These are phyloP conservation scores for Rubia peregrina DNA, from an alignment of 305 asterid species.

Conservation along the genomic window DNA sequence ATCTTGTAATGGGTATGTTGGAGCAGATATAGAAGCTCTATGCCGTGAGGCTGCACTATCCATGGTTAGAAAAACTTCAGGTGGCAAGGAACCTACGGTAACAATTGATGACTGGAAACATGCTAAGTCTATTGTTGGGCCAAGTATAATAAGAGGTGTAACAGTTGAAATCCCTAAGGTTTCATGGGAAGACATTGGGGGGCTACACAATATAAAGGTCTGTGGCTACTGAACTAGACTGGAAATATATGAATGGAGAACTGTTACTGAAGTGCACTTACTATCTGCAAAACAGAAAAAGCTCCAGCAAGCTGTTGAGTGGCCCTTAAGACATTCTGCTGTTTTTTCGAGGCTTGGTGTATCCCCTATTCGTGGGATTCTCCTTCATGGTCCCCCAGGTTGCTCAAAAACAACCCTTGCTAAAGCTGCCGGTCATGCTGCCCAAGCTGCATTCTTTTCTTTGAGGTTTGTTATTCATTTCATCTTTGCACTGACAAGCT, in stretches of 20 bases:
- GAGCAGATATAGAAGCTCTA: constrained; percentile 93
- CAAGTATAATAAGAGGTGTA: constrained; percentile 91
- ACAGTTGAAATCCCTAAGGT: constrained; percentile 83
- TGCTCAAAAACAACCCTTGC: constrained; percentile 98
- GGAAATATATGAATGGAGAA: not conserved
- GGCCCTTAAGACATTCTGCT: constrained; percentile 79
- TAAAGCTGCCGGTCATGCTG: constrained; percentile 91
- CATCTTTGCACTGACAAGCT: not conserved
- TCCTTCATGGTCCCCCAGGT: constrained; percentile 97
- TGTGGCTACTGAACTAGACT: constrained; percentile 12
- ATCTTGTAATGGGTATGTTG: constrained; percentile 92
- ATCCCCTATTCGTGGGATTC: constrained; percentile 76
- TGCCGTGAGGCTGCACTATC: constrained; percentile 78
- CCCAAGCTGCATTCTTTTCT: constrained; percentile 94
- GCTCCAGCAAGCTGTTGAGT: constrained; percentile 96
- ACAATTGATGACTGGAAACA: constrained; percentile 62
- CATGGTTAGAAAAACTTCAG: constrained; percentile 44
- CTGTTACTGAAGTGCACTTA: not conserved
- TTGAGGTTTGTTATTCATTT: constrained; percentile 48
- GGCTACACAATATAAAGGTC: constrained; percentile 76
- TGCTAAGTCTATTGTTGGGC: constrained; percentile 78
- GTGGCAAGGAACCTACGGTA: constrained; percentile 24
- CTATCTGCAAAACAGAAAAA: constrained; percentile 56
- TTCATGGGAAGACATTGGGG: constrained; percentile 96
- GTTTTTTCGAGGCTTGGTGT: constrained; percentile 72